Evolutionary conservation across 306 rosid genomes (phyloP).

Genomic region (Prunus salicina): DNA sequence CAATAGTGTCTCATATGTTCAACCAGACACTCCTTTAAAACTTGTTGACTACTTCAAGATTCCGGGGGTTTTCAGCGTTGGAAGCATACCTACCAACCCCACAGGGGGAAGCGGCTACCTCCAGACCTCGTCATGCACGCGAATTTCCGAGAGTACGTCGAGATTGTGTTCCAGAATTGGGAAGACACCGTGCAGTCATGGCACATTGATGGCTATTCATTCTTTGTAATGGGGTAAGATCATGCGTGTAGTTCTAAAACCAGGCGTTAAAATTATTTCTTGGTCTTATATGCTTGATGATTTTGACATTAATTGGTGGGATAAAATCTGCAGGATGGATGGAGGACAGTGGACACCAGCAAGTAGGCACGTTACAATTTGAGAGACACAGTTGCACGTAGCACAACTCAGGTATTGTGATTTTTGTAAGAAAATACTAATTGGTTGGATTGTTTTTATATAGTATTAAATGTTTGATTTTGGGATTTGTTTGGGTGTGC

Average conservation of each 20-base stretch:
- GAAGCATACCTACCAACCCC: slow-evolving; percentile 68
- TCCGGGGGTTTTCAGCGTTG: slow-evolving; percentile 73
- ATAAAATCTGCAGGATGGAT: slow-evolving; percentile 60
- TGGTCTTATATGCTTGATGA: background rate
- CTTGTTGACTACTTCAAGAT: slow-evolving; percentile 83
- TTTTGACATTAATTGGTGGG: slow-evolving; percentile 17
- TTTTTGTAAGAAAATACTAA: too few relatives aligned
- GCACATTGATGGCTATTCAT: slow-evolving; percentile 88
- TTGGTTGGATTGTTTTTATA: background rate
- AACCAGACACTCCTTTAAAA: slow-evolving; percentile 82
- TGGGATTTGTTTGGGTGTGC: background rate
- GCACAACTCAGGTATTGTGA: slow-evolving; percentile 65
- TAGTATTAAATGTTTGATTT: background rate
- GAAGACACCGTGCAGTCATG: slow-evolving; percentile 82
- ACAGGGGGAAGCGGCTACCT: slow-evolving; percentile 61
- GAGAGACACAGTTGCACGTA: slow-evolving; percentile 82
- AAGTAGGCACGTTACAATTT: slow-evolving; percentile 79
- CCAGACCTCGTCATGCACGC: slow-evolving; percentile 81
- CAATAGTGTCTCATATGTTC: slow-evolving; percentile 66
- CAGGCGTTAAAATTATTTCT: background rate
- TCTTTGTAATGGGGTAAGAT: slow-evolving; percentile 88
- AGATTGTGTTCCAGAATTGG: slow-evolving; percentile 96
- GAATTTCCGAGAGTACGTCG: slow-evolving; percentile 72
- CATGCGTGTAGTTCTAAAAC: background rate
- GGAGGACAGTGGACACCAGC: slow-evolving; percentile 86